Evolutionary conservation across 192 early-diverging fungal genomes (phyloP), one percentile per base, ranked within the genome.

Genomic region (Backusella tuberculispora): DNA sequence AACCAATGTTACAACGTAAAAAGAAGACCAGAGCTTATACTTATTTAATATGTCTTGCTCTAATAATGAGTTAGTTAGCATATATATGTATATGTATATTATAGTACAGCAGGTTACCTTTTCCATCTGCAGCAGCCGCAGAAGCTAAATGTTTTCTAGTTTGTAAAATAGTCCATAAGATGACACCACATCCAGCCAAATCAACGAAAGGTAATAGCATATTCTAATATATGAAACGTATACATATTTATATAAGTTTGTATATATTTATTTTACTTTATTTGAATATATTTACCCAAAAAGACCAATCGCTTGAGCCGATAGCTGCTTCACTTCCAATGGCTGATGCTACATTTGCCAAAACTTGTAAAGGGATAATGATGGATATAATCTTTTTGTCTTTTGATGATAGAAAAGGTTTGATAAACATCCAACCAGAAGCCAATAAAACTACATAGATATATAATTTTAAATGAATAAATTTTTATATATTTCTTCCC

Each of bases 381-480:
- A 83, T 74, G 6, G 80, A 81, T 40, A 88, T 82, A n/a, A 88
- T 76, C 65, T 76, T 79, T 66, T 88, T 88, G 72, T 88, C 87
- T 42, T 83, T 83, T 69, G 74, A 67, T 3, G 84, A 85, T 21
- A 88, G 60, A 69, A 88, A 88, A 53, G 85, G 85, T 60, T 86
- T 86, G 65, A 88, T 86, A 74, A 88, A 88, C 79, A 86, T 85
- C 85, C 85, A 88, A 9, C 87, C 87, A 4, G 87, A 88, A 1
- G 85, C 85, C 14, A 88, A 71, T 34, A 88, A 46, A 6, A 83
- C 79, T 80, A 41, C 24, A 26, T 26, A 13, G 24, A 9, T 15
- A 43, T 40, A 44, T 5, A 9, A 15, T 40, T 46, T 66, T 64
- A 48, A 40, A 21, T n/a, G 2, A 34, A 43, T 63, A 10, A 4